Evolutionary conservation across 176 grass and related monocot species (phyloP), one percentile per base, ranked within the genome.

Genomic region (Ampelocalamus luodianensis): DNA sequence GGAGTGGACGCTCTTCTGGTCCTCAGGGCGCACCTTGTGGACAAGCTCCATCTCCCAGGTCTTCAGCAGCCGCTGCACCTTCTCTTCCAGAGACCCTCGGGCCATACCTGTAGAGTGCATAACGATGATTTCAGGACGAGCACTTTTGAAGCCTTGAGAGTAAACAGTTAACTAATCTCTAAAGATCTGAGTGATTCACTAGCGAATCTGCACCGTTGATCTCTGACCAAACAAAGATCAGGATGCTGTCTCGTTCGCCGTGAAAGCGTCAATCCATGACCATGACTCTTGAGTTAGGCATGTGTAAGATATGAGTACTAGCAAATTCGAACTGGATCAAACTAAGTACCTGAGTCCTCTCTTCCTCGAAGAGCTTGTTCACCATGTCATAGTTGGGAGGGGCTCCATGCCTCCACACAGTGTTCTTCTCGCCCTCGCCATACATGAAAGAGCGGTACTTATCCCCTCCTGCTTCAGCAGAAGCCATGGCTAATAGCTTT

Each of bases 331-430:
- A 34, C 32, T 34, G 32, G 32, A 34, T 34, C 32, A 34, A 34
- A 34, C 32, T 3, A 34, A 34, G 54, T 79, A 92, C 90, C 72
- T 90, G 55, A 4, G 94, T 97, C 63, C 94, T 48, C 42, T 87
- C 94, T 3, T 82, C 94, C 76, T 97, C 92, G 65, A 97, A 97
- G 37, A 94, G 92, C 83, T 89, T 90, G 89, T 97, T 89, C 17
- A 94, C 94, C 62, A 68, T 1, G 74, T 90, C 92, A 79, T 87
- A 97, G 72, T 89, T 94, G n/a, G 94, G 92, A 18, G 92, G 94
- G 40, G 64, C 77, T 44, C 94, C 94, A 4, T 22, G 18, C 67
- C 88, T 87, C 94, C 92, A 97, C 61, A 83, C 77, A 3, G 94
- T 94, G 71, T 89, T 50, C 71, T 67, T 76, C 80, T 97, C 94